These are phyloP conservation scores for Exophiala sp. DNA, from an alignment of 2,329 filamentous ascomycete species.

Conservation along the genomic window DNA sequence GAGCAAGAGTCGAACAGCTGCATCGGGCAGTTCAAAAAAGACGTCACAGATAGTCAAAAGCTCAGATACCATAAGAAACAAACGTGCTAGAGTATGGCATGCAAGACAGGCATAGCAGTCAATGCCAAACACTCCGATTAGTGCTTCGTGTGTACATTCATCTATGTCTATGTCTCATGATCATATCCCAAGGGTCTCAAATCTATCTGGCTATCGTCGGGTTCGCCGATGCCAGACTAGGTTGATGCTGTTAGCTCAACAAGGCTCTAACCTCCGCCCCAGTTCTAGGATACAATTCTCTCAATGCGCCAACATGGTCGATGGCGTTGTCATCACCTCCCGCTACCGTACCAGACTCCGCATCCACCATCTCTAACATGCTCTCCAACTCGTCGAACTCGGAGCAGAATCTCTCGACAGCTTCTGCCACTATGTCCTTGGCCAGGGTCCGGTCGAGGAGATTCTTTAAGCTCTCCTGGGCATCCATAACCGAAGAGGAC, in stretches of 20 bases:
- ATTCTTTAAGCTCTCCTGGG: slow-evolving; percentile 72
- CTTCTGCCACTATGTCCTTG: slow-evolving; percentile 74
- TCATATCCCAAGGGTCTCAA: no score
- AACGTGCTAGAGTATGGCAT: not conserved
- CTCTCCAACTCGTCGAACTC: slow-evolving; percentile 73
- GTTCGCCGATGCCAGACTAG: not conserved
- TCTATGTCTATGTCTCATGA: not conserved
- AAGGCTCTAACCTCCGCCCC: slow-evolving; percentile 62
- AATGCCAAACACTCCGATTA: not conserved
- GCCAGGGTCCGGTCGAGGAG: slow-evolving; percentile 70
- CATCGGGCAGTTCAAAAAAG: not conserved
- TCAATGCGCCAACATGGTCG: slow-evolving; percentile 36
- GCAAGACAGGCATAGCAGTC: not conserved
- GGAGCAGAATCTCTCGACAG: slow-evolving; percentile 76
- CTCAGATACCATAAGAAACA: no score
- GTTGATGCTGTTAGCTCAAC: slow-evolving; percentile 42
- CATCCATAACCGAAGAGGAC: slow-evolving; percentile 89
- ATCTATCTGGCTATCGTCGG: no score
- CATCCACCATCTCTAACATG: slow-evolving; percentile 44
- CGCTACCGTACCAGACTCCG: slow-evolving; percentile 38
- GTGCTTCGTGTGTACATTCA: no score
- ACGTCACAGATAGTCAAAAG: no score
- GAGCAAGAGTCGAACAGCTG: not conserved
- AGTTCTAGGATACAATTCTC: slow-evolving; percentile 61
- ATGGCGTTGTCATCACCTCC: slow-evolving; percentile 24